Evolutionary conservation across 73 alveolate species (phyloP).

Genomic region (Symbiodinium pilosum): DNA sequence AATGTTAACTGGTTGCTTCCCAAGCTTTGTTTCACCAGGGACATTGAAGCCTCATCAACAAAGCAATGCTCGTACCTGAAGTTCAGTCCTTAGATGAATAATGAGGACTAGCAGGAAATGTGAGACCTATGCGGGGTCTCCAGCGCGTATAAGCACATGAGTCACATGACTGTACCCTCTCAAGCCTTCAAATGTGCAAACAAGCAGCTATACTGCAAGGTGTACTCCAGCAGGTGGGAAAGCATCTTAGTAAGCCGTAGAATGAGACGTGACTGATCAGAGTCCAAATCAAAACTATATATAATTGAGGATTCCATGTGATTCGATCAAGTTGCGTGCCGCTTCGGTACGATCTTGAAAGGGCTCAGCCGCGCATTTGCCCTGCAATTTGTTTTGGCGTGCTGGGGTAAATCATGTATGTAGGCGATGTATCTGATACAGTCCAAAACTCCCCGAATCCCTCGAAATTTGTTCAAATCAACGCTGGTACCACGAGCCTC

Average conservation of each 20-base stretch:
- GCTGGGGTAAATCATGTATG: too few species aligned
- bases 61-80: not conserved
- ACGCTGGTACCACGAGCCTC: not conserved
- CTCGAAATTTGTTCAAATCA: not conserved
- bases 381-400: too few species aligned
- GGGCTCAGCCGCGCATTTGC: not conserved
- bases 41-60: not conserved
- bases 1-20: too few species aligned
- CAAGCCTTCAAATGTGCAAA: not conserved
- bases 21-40: not conserved
- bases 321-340: not conserved
- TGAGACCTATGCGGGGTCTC: not conserved
- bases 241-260: not conserved
- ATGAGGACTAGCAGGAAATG: not conserved
- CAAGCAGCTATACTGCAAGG: not conserved
- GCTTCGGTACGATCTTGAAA: not conserved
- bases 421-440: too few species aligned
- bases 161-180: not conserved
- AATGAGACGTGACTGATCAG: not conserved
- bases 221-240: not conserved
- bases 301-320: too few species aligned
- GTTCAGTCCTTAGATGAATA: not conserved
- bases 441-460: too few species aligned
- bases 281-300: too few species aligned
- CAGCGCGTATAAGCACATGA: not conserved